Percentiles rank a stretch among this genome's conserved stretches.
phyloP scores from a whole-genome alignment of 108 stramenopile species.

The Fragilaria crotonensis region DNA sequence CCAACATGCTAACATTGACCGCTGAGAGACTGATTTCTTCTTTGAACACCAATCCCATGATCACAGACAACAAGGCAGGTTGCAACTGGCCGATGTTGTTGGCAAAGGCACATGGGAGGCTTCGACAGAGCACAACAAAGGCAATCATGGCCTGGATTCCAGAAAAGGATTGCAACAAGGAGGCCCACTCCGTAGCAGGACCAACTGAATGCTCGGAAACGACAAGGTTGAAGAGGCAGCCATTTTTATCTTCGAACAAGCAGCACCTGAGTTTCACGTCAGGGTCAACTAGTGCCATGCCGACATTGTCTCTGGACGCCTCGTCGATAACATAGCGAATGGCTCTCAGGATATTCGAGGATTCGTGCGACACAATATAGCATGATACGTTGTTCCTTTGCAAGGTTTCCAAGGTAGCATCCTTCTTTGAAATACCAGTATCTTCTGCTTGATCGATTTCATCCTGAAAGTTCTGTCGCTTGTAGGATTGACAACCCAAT shows the following conservation, averaged over 20 bases:
- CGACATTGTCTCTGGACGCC: not conserved
- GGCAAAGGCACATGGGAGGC: conserved; percentile 28
- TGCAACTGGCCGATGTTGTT: conserved; percentile 12
- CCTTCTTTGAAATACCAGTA: not conserved
- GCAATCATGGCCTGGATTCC: conserved; percentile 49
- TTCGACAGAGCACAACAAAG: conserved; percentile 33
- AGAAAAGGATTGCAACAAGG: conserved; percentile 30
- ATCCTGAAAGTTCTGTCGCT: not conserved
- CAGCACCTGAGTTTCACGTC: not conserved
- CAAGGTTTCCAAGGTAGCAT: not conserved
- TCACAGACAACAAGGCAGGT: conserved; percentile 32
- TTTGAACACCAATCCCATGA: conserved; percentile 49
- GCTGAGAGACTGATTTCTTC: conserved; percentile 50
- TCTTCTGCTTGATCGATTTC: not conserved
- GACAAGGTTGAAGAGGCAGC: not conserved
- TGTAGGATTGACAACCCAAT: not conserved
- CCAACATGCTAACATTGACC: conserved; percentile 53
- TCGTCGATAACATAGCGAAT: not conserved
- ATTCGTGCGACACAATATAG: not conserved
- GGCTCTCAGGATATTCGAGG: not conserved
- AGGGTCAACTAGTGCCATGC: not conserved
- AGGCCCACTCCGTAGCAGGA: conserved; percentile 35
- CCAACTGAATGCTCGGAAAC: conserved; percentile 15
- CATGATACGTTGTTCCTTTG: not conserved
- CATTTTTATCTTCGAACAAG: conserved; percentile 1